Conservation (phyloP, 2,329 filamentous ascomycete species). For the Herpotrichia juniperi region DNA sequence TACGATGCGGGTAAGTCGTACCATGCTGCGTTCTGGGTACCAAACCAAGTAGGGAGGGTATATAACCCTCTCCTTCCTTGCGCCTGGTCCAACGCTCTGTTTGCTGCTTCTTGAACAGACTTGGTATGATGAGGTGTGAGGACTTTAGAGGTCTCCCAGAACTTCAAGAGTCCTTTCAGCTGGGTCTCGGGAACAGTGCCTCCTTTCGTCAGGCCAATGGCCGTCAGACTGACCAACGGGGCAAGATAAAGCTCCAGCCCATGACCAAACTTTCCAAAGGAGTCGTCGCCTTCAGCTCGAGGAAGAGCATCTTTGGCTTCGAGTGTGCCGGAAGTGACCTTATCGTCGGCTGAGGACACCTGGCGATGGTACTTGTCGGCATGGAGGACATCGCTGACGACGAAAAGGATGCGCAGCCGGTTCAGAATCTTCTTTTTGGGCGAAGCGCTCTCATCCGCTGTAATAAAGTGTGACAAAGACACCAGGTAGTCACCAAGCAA, state of each 20-base stretch:
- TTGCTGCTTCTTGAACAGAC: constrained; percentile 65
- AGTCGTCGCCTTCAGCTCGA: constrained; percentile 2
- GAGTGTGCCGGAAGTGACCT: neutral
- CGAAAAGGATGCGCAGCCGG: constrained; percentile 76
- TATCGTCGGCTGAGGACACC: neutral
- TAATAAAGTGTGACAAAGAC: constrained; percentile 68
- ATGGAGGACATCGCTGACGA: constrained; percentile 79
- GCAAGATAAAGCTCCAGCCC: constrained; percentile 63
- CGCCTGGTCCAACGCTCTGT: constrained; percentile 47
- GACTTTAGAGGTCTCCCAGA: constrained; percentile 74
- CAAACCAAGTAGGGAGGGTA: constrained; percentile 76
- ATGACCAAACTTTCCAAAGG: neutral
- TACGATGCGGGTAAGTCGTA: constrained; percentile 84
- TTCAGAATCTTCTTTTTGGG: constrained; percentile 66
- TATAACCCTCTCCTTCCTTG: constrained; percentile 54
- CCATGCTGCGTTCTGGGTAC: constrained; percentile 74
- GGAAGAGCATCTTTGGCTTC: constrained; percentile 14
- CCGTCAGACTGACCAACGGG: constrained; percentile 66
- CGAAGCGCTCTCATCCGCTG: constrained; percentile 20
- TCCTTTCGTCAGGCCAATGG: constrained; percentile 59
- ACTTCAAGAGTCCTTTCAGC: constrained; percentile 61
- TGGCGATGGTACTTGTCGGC: constrained; percentile 30
- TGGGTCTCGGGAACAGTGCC: constrained; percentile 71
- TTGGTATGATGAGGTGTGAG: constrained; percentile 61
- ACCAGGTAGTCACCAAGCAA: constrained; percentile 78